phyloP scores from a whole-genome alignment of 495 filamentous ascomycete genomes.

The Aspergillus wentii region DNA sequence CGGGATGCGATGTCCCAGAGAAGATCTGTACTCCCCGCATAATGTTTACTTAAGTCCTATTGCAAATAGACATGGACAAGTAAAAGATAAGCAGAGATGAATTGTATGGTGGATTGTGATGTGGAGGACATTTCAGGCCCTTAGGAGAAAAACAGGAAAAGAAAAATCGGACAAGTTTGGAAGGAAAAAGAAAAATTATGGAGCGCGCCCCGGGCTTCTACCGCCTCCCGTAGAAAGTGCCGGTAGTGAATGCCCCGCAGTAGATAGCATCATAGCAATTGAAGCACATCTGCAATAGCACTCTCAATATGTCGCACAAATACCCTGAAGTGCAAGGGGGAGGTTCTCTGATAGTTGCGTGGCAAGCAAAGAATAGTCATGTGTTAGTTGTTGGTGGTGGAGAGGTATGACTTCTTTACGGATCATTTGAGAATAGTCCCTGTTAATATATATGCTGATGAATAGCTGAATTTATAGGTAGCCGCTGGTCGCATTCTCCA shows the following conservation, averaged over 20 bases:
- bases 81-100: slow-evolving; percentile 1
- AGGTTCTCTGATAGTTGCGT: slow-evolving; percentile 89
- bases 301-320: slow-evolving; percentile 47
- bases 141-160: slow-evolving; percentile 4
- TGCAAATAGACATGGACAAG: slow-evolving; percentile 14
- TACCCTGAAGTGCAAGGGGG: slow-evolving; percentile 83
- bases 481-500: slow-evolving; percentile 91
- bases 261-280: neutral
- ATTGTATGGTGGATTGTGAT: too few relatives aligned
- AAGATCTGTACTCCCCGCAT: slow-evolving; percentile 72
- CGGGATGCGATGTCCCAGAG: slow-evolving; percentile 64
- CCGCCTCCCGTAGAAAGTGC: slow-evolving; percentile 17
- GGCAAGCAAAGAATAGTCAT: slow-evolving; percentile 80
- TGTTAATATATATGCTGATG: slow-evolving; percentile 8
- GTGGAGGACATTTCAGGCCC: too few relatives aligned
- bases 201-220: slow-evolving; percentile 11
- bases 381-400: slow-evolving; percentile 90
- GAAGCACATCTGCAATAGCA: slow-evolving; percentile 1
- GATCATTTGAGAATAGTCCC: neutral
- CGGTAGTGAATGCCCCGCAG: slow-evolving; percentile 2
- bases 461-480: too few relatives aligned
- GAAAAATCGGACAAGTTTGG: slow-evolving; percentile 11
- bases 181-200: slow-evolving; percentile 12
- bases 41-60: slow-evolving; percentile 10
- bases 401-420: slow-evolving; percentile 62